Base-by-base conservation (phyloP, 2,329 filamentous ascomycete genomes). In the Colletotrichum eremochloae region DNA sequence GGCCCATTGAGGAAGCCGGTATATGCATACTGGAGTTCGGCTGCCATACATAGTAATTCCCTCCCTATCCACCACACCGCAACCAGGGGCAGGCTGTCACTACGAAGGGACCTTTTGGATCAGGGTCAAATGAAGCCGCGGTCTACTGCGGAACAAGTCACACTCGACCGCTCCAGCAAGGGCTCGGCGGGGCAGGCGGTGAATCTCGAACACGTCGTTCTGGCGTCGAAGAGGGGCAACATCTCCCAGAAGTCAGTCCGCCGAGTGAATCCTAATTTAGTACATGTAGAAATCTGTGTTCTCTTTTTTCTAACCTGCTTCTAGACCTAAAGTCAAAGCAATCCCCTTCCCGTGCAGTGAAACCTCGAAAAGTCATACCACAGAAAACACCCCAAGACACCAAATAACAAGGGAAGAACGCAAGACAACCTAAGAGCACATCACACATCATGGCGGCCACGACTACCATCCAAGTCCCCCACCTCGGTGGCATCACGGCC, bases 401-500 rank as follows among this genome's bases (percentile, higher is more conserved):
- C 24, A 50, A 50, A 8, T 18, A n/a, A 24, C 24, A 24, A 24
- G 24, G 20, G 24, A 11, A 18, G 42, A 20, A 20, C 18, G 42
- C 20, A n/a, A 18, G 20, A 46, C 40, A 42, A 42, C 5, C 5
- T 8, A 36, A 4, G 33, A 48, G 9, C 36, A 44, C 33, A 65
- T 24, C 46, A 8, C 31, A 60, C 61, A 75, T 46, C 53, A 82
- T 83, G 81, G 80, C 81, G 56, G 83, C 82, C 42, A 81, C 78
- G 42, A 81, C 80, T 6, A 86, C 84, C n/a, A 75, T 87, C 73
- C 74, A 79, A 55, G 84, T 87, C 65, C 83, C 84, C 68, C 85
- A 87, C 78, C 80, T 87, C 7, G 84, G 85, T 52, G 84, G 84
- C 74, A 86, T 85, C 78, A 78, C 78, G 63, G 85, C 81, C 53